Conservation (phyloP, 2,329 filamentous ascomycete genomes). For the Penicillium hordei region DNA sequence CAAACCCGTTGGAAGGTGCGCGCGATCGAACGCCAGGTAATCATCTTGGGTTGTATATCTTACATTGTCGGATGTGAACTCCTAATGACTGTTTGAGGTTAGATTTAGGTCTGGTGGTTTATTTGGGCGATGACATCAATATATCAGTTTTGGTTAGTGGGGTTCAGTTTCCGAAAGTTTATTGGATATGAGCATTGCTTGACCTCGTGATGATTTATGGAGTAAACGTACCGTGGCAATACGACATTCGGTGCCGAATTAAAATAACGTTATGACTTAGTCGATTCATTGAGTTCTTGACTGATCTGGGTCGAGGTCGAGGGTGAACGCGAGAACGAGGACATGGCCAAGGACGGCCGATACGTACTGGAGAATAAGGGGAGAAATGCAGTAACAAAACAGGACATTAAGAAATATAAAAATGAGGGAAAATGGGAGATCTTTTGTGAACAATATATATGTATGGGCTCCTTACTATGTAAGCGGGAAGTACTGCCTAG, state of each 20-base stretch:
- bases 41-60: neutral
- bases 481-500: no score
- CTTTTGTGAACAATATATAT: no score
- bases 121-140: constrained; percentile 9
- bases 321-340: no score
- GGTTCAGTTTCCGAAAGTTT: constrained; percentile 5
- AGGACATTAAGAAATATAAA: no score
- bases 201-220: neutral
- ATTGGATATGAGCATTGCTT: neutral
- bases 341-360: no score
- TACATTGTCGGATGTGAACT: neutral
- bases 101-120: neutral
- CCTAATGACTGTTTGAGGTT: neutral
- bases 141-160: neutral
- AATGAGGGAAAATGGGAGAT: no score
- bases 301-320: no score
- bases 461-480: no score
- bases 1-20: constrained; percentile 3
- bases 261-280: neutral
- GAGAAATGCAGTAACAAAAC: no score
- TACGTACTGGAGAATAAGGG: no score
- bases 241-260: neutral
- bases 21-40: neutral
- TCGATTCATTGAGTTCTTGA: no score
- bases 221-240: neutral